Evolutionary conservation across 2,329 filamentous ascomycete species (phyloP).

Genomic region (Arachnopeziza araneosa): DNA sequence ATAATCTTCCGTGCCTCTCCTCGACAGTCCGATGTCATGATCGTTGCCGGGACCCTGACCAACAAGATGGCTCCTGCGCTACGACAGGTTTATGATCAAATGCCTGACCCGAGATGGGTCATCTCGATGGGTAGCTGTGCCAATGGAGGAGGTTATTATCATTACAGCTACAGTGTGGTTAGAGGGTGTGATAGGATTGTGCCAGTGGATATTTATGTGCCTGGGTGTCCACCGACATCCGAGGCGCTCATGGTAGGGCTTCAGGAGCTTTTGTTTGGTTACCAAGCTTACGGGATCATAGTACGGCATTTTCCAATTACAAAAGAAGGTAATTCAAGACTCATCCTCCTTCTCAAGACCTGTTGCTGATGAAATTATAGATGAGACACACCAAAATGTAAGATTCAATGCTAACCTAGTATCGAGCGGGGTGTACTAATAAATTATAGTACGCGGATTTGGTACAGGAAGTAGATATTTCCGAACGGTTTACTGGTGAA

Average conservation of each 20-base stretch:
- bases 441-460: conserved; percentile 36
- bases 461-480: conserved; percentile 47
- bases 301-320: conserved; percentile 65
- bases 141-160: conserved; percentile 81
- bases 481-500: neutral
- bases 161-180: conserved; percentile 76
- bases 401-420: neutral
- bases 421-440: conserved; percentile 37
- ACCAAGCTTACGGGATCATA: neutral
- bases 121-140: conserved; percentile 79
- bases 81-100: conserved; percentile 90
- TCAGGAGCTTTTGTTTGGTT: neutral
- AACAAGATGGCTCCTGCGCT: conserved; percentile 96
- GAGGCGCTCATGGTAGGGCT: conserved; percentile 46
- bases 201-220: conserved; percentile 75
- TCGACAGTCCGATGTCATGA: conserved; percentile 87
- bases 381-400: conserved; percentile 40
- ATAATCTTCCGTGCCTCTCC: conserved; percentile 89
- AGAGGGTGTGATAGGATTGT: conserved; percentile 72
- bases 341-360: neutral
- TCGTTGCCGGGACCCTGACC: conserved; percentile 85
- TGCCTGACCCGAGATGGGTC: conserved; percentile 88
- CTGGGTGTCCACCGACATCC: conserved; percentile 61
- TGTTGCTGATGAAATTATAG: conserved; percentile 7
- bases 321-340: conserved; percentile 57